Evolutionary conservation across 2,329 filamentous ascomycete genomes (phyloP).

Genomic region (Cladobotryum mycophilum): DNA sequence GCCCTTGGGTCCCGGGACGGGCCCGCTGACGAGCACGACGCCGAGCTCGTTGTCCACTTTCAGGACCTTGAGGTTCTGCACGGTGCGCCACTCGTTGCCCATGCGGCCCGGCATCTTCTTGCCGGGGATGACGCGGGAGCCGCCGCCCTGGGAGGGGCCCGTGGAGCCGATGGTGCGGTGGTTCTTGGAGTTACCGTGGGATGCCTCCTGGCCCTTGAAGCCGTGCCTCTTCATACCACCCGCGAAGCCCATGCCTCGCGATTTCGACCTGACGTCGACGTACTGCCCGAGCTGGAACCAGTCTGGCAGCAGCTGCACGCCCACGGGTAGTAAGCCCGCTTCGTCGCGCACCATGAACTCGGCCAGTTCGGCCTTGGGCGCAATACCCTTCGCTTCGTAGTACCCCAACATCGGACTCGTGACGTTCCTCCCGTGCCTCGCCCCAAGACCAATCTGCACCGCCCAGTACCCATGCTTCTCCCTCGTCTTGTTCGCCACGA

Average conservation of each 20-base stretch:
- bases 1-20: slow-evolving; percentile 82
- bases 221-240: slow-evolving; percentile 98
- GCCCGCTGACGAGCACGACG: slow-evolving; percentile 79
- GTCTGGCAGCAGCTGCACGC: slow-evolving; percentile 69
- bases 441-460: slow-evolving; percentile 79
- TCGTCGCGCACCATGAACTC: slow-evolving; percentile 81
- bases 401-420: slow-evolving; percentile 81
- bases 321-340: slow-evolving; percentile 68
- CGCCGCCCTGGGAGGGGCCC: slow-evolving; percentile 84
- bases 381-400: slow-evolving; percentile 73
- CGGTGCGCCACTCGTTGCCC: slow-evolving; percentile 81
- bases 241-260: slow-evolving; percentile 85
- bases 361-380: slow-evolving; percentile 73
- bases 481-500: slow-evolving; percentile 78
- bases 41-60: slow-evolving; percentile 83
- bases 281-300: slow-evolving; percentile 90
- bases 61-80: slow-evolving; percentile 86
- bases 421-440: slow-evolving; percentile 67
- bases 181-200: slow-evolving; percentile 91
- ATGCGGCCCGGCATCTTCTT: slow-evolving; percentile 98
- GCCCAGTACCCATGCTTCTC: slow-evolving; percentile 85
- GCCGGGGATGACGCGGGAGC: slow-evolving; percentile 85
- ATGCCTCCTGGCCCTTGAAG: slow-evolving; percentile 80
- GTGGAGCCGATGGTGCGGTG: slow-evolving; percentile 88
- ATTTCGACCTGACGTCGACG: slow-evolving; percentile 75